These are phyloP conservation scores for Eimeria falciformis DNA, from an alignment of 169 alveolate genomes.

Conservation along the genomic window DNA sequence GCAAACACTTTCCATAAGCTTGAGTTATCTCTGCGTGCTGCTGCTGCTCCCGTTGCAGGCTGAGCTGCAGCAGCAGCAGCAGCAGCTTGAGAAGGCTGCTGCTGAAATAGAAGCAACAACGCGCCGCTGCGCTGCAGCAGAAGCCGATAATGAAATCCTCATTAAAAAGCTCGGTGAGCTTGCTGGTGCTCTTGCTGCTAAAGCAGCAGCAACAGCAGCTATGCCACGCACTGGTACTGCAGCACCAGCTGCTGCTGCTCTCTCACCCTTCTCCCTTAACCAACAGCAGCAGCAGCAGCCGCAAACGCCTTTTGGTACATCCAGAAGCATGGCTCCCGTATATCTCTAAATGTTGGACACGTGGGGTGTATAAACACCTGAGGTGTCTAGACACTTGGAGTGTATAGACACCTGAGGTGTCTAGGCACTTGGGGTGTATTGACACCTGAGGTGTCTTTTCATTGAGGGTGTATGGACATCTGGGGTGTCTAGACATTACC, in stretches of 20 bases:
- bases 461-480: no score
- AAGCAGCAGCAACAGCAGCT: constrained; percentile 26
- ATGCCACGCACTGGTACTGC: not conserved
- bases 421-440: no score
- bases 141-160: constrained; percentile 1
- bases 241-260: constrained; percentile 1
- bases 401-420: no score
- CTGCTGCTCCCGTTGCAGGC: constrained; percentile 52
- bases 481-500: no score
- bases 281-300: not conserved
- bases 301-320: no score
- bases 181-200: constrained; percentile 69
- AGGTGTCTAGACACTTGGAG: no score
- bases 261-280: not conserved
- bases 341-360: no score
- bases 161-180: constrained; percentile 17
- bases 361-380: no score
- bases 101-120: constrained; percentile 26
- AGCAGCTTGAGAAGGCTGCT: constrained; percentile 24
- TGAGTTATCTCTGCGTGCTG: not conserved
- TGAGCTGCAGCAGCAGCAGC: constrained; percentile 56
- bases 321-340: no score
- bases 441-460: no score
- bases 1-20: not conserved
- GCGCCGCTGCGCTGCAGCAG: constrained; percentile 14